Evolutionary conservation across 768 basidiomycete genomes (phyloP).

Genomic region (Pleurotus tuber-regium): DNA sequence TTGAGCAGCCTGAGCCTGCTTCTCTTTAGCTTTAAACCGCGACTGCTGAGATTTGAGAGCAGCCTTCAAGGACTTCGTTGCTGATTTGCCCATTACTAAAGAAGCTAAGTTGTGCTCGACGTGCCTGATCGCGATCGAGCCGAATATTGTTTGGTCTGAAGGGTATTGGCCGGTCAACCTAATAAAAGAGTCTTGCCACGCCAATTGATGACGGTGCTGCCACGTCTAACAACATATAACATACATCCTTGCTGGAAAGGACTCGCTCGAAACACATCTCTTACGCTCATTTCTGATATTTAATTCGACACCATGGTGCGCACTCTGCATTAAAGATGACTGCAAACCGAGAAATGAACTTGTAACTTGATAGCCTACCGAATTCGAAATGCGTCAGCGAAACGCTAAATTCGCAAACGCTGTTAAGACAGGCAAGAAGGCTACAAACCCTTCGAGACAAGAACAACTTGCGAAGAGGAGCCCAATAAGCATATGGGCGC

Average conservation of each 20-base stretch:
- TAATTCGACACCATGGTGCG: constrained; percentile 4
- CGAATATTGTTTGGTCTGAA: constrained; percentile 12
- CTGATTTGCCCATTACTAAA: constrained; percentile 39
- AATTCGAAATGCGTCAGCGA: constrained; percentile 79
- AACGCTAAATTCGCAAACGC: constrained; percentile 80
- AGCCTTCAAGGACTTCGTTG: constrained; percentile 58
- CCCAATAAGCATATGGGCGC: constrained; percentile 72
- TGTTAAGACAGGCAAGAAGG: constrained; percentile 73
- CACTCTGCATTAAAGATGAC: no score
- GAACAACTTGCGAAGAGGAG: constrained; percentile 70
- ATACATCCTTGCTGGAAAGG: constrained; percentile 1
- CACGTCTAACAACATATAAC: constrained; percentile 8
- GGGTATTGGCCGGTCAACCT: constrained; percentile 1
- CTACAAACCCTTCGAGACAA: constrained; percentile 67
- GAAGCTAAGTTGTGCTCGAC: background rate
- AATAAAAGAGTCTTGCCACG: constrained; percentile 11
- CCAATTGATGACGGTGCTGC: constrained; percentile 6
- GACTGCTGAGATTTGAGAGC: constrained; percentile 70
- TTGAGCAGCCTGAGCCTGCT: constrained; percentile 48
- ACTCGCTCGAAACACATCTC: background rate
- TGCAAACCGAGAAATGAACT: no score
- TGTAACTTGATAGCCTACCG: constrained; percentile 69
- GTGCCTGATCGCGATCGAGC: constrained; percentile 7
- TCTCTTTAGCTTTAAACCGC: constrained; percentile 60
- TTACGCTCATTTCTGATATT: constrained; percentile 6